Conservation (phyloP, 108 stramenopile species). For the Cyclotella atomus region DNA sequence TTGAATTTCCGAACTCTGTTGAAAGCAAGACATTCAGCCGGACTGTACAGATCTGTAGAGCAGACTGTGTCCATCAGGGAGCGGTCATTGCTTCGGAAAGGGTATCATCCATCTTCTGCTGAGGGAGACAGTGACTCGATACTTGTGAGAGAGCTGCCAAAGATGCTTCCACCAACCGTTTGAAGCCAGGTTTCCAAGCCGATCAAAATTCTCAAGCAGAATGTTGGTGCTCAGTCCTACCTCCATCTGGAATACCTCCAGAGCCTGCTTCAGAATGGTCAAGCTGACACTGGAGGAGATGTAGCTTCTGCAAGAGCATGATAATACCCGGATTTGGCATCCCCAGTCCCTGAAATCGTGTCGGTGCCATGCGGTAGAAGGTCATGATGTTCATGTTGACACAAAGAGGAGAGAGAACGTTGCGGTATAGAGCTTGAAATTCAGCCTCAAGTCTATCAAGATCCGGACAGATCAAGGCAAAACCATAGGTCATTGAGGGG, state of each 20-base stretch:
- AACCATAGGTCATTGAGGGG: too few species aligned
- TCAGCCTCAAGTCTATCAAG: too few species aligned
- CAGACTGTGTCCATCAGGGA: not conserved
- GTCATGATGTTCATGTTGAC: not conserved
- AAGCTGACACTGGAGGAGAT: not conserved
- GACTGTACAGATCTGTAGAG: not conserved
- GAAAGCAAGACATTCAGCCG: too few species aligned
- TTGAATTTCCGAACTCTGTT: too few species aligned
- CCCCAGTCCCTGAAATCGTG: not conserved
- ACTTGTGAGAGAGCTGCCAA: not conserved
- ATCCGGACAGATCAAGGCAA: too few species aligned
- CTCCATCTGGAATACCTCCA: slow-evolving; percentile 9
- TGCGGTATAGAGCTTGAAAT: too few species aligned
- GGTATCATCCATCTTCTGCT: not conserved
- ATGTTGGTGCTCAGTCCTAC: not conserved
- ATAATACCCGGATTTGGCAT: not conserved
- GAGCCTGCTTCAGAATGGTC: not conserved
- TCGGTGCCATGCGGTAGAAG: slow-evolving; percentile 7
- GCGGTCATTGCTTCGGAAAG: not conserved
- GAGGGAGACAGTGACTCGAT: not conserved
- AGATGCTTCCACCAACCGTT: slow-evolving; percentile 6
- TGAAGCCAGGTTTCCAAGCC: not conserved
- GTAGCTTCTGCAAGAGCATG: not conserved
- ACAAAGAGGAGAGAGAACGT: too few species aligned
- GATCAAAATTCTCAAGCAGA: not conserved